These are phyloP conservation scores for Schizosaccharomyces versatilis DNA, from an alignment of 1,139 yeast genomes.

Conservation along the genomic window DNA sequence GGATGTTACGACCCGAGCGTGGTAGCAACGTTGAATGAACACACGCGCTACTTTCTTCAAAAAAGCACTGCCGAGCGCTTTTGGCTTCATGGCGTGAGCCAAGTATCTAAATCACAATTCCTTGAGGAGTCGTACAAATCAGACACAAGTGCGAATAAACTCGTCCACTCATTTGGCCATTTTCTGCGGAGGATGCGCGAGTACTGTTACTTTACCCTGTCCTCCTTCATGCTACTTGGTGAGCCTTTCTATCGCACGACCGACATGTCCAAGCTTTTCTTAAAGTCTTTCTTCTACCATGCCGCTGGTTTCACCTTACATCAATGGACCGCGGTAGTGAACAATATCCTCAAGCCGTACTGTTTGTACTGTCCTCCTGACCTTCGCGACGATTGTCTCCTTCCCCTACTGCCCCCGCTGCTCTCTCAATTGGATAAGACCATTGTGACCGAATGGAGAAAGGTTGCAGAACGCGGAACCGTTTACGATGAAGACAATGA, in stretches of 20 bases:
- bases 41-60: conserved; percentile 73
- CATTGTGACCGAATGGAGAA: conserved; percentile 52
- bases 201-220: conserved; percentile 63
- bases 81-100: conserved; percentile 96
- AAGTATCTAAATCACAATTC: conserved; percentile 81
- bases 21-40: conserved; percentile 70
- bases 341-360: neutral
- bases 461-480: conserved; percentile 15
- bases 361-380: conserved; percentile 36
- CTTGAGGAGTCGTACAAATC: conserved; percentile 89
- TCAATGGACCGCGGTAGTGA: conserved; percentile 36
- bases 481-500: conserved; percentile 10
- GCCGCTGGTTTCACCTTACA: conserved; percentile 74
- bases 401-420: conserved; percentile 54
- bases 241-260: conserved; percentile 77
- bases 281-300: conserved; percentile 75
- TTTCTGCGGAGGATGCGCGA: conserved; percentile 87
- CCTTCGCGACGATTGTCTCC: conserved; percentile 41
- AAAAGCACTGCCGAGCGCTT: conserved; percentile 80
- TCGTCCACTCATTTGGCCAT: conserved; percentile 97
- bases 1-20: conserved; percentile 84
- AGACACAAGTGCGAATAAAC: conserved; percentile 76
- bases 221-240: conserved; percentile 75
- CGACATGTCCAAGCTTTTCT: conserved; percentile 47
- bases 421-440: conserved; percentile 51